Evolutionary conservation across 495 filamentous ascomycete genomes (phyloP).

Genomic region (Friedmanniomyces endolithicus): DNA sequence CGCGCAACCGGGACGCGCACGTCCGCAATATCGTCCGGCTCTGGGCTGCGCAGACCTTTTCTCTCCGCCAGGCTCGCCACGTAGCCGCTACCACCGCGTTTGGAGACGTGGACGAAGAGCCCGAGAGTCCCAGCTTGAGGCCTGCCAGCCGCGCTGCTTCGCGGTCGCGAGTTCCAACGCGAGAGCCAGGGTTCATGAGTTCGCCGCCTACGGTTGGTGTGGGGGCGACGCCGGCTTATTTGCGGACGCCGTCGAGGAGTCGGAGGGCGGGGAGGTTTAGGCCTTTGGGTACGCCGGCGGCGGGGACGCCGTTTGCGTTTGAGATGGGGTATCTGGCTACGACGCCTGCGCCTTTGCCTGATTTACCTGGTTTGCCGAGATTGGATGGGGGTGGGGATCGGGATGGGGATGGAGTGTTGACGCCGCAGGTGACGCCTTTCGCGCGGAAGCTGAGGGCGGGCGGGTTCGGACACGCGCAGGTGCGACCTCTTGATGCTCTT

Average conservation of each 20-base stretch:
- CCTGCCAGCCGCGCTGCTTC: conserved; percentile 17
- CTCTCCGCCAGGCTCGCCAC: not conserved
- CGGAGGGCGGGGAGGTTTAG: conserved; percentile 10
- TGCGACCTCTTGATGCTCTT: too few species aligned
- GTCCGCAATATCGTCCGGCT: conserved; percentile 28
- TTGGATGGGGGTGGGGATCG: not conserved
- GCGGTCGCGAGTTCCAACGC: not conserved
- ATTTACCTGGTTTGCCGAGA: conserved; percentile 4
- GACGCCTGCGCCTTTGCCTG: conserved; percentile 24
- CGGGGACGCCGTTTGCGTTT: conserved; percentile 10
- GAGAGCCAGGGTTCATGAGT: conserved; percentile 29
- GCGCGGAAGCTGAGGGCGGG: conserved; percentile 26
- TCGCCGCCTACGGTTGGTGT: conserved; percentile 10
- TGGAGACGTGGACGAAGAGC: conserved; percentile 9
- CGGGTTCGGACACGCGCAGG: not conserved
- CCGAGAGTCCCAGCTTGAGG: conserved; percentile 17
- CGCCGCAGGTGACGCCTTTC: conserved; percentile 27
- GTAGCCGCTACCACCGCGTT: not conserved
- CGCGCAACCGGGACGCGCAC: conserved; percentile 27
- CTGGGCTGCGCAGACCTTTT: conserved; percentile 25
- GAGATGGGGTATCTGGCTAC: conserved; percentile 21
- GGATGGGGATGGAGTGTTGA: not conserved
- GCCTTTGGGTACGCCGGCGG: conserved; percentile 5
- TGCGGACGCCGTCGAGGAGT: conserved; percentile 21
- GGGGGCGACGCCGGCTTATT: conserved; percentile 11